Conservation (phyloP, 768 basidiomycete genomes). For the Baorangia bicolor region DNA sequence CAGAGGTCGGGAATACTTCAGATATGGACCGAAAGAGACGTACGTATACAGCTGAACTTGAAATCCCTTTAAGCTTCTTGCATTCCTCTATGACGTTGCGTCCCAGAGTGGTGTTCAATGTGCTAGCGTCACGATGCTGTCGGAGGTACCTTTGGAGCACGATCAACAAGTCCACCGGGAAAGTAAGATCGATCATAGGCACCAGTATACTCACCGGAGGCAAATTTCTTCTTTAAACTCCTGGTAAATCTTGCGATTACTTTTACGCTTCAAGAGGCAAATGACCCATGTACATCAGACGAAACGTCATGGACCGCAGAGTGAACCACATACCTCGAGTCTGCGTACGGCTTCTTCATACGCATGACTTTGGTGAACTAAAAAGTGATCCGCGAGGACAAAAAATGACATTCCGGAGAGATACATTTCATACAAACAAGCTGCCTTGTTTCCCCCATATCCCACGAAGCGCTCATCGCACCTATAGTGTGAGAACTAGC, state of each 20-base stretch:
- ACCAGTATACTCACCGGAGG: slow-evolving; percentile 43
- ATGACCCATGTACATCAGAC: neutral
- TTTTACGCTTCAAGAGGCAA: slow-evolving; percentile 50
- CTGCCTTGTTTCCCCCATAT: slow-evolving; percentile 91
- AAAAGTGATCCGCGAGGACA: slow-evolving; percentile 83
- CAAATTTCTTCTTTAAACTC: slow-evolving; percentile 81
- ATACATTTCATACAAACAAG: slow-evolving; percentile 90
- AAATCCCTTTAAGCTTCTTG: slow-evolving; percentile 54
- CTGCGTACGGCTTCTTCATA: slow-evolving; percentile 76
- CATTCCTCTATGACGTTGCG: slow-evolving; percentile 62
- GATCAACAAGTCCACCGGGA: neutral
- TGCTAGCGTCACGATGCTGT: slow-evolving; percentile 49
- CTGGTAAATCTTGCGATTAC: slow-evolving; percentile 72
- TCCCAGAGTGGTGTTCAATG: slow-evolving; percentile 49
- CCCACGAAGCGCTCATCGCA: slow-evolving; percentile 91
- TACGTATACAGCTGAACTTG: slow-evolving; percentile 34
- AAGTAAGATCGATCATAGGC: neutral
- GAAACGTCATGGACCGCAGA: neutral
- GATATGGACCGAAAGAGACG: neutral
- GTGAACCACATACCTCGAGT: slow-evolving; percentile 52
- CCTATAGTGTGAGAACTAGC: slow-evolving; percentile 42
- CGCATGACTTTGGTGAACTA: slow-evolving; percentile 82
- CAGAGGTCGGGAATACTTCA: neutral
- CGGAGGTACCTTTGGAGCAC: slow-evolving; percentile 55
- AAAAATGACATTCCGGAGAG: slow-evolving; percentile 81